Base-by-base conservation (phyloP, 108 stramenopile genomes). In the Poteriospumella lacustris region DNA sequence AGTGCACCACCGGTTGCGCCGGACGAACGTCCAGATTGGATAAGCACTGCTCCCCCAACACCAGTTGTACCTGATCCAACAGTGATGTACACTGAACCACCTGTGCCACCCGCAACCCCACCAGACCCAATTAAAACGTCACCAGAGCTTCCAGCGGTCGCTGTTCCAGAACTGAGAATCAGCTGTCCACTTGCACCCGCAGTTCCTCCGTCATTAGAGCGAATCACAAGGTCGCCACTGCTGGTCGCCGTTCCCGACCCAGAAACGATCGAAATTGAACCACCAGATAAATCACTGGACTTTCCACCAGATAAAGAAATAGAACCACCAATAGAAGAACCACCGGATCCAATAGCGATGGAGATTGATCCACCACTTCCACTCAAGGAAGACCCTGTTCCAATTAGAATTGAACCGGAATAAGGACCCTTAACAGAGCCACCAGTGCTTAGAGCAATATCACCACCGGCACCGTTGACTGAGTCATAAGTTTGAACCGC, bases 81-180 rank as follows among this genome's bases (percentile, higher is more conserved):
- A 3, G 42, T 42, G 0, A 70, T 31, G 40, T 34, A 3, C 1
- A 70, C 42, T 3, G 69, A 34, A 42, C 69, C 69, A 2, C 69
- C 69, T 19, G 38, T 1, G 1, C 69, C 69, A 44, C 26, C 69
- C 0, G 69, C 1, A 9, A 33, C 0, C 0, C 33, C 0, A 2
- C 42, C 69, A 43, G 40, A 39, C 3, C 69, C 69, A 0, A 70
- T 0, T 0, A 31, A 42, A 1, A 70, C 0, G 0, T 3, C 2
- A 19, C 69, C 69, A 70, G 38, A 39, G 31, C 40, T 70, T 2
- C 69, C 69, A 47, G 0, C 24, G 9, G 2, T 43, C n/a, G 69
- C 69, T 0, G 43, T 34, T n/a, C 69, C 69, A 1, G 69, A 43
- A n/a, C 69, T 70, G 28, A 70, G 40, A 0, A 70, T 39, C 39